Conservation (phyloP, 129 eudicot genomes). For the Flaveria trinervia region DNA sequence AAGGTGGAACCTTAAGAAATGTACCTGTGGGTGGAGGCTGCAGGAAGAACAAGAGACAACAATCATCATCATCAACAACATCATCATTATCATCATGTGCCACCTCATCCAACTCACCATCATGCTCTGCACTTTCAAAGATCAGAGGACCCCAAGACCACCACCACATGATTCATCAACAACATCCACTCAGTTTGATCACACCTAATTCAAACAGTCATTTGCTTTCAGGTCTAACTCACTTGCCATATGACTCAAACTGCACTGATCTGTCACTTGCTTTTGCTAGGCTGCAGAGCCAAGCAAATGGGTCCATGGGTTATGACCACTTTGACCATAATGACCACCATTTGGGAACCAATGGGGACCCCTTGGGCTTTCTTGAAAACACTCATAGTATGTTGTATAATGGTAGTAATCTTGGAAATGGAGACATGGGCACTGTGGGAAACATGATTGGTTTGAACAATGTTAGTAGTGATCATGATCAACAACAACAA, state of each 20-base stretch:
- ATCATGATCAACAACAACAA: slow-evolving; percentile 32
- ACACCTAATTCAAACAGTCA: slow-evolving; percentile 34
- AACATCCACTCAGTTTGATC: slow-evolving; percentile 36
- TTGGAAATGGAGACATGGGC: slow-evolving; percentile 39
- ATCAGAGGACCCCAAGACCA: slow-evolving; percentile 40
- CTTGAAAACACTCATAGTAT: slow-evolving; percentile 44
- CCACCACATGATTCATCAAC: slow-evolving; percentile 15
- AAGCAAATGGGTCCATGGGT: slow-evolving; percentile 43
- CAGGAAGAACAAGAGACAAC: slow-evolving; percentile 60
- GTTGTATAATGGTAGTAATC: slow-evolving; percentile 29
- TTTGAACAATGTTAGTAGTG: slow-evolving; percentile 22
- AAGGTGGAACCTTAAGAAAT: slow-evolving; percentile 70
- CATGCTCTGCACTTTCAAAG: slow-evolving; percentile 36
- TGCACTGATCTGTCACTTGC: slow-evolving; percentile 68
- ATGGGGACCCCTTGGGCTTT: slow-evolving; percentile 38
- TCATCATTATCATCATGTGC: slow-evolving; percentile 14
- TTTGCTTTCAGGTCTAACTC: slow-evolving; percentile 34
- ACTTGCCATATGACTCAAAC: slow-evolving; percentile 54
- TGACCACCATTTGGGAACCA: slow-evolving; percentile 14
- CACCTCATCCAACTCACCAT: slow-evolving; percentile 42
- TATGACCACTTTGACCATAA: slow-evolving; percentile 43
- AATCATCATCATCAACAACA: slow-evolving; percentile 17
- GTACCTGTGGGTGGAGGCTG: slow-evolving; percentile 82
- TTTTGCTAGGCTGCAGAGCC: slow-evolving; percentile 68
- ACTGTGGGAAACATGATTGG: slow-evolving; percentile 44